Conservation (phyloP, 306 rosid genomes). For the Vigna trinervia region DNA sequence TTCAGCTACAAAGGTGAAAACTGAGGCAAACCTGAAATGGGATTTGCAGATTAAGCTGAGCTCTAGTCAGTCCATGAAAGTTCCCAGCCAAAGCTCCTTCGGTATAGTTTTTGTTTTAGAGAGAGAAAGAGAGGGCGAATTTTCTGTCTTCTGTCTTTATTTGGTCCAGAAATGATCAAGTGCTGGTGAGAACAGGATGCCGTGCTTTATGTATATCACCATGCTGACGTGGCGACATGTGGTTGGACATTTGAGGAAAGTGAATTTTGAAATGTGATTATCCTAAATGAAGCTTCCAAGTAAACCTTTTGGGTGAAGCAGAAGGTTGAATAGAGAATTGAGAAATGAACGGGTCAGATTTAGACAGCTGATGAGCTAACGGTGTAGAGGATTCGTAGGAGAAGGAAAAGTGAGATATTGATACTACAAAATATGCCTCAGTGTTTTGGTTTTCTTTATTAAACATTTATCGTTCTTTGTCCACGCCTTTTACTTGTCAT, state of each 20-base stretch:
- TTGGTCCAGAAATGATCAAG: conserved; percentile 21
- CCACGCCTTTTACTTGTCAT: too few species aligned
- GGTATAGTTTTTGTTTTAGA: background rate
- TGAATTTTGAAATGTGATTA: background rate
- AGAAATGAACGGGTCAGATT: too few species aligned
- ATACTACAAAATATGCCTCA: too few species aligned
- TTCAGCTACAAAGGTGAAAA: conserved; percentile 9
- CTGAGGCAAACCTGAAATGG: conserved; percentile 46
- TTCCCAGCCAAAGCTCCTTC: conserved; percentile 26
- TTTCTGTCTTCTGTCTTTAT: conserved; percentile 1
- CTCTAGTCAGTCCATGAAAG: conserved; percentile 23
- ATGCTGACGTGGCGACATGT: background rate
- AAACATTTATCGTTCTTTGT: too few species aligned
- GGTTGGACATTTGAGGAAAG: background rate
- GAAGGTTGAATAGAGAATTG: too few species aligned
- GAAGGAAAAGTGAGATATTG: too few species aligned
- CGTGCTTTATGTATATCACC: background rate
- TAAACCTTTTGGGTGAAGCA: too few species aligned
- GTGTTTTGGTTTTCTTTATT: too few species aligned
- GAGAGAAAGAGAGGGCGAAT: background rate
- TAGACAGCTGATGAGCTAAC: too few species aligned
- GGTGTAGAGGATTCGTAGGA: too few species aligned
- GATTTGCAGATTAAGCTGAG: conserved; percentile 12
- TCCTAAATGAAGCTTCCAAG: background rate
- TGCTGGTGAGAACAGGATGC: background rate